phyloP scores from a whole-genome alignment of 139 green algal genomes.

The Volvox africanus region DNA sequence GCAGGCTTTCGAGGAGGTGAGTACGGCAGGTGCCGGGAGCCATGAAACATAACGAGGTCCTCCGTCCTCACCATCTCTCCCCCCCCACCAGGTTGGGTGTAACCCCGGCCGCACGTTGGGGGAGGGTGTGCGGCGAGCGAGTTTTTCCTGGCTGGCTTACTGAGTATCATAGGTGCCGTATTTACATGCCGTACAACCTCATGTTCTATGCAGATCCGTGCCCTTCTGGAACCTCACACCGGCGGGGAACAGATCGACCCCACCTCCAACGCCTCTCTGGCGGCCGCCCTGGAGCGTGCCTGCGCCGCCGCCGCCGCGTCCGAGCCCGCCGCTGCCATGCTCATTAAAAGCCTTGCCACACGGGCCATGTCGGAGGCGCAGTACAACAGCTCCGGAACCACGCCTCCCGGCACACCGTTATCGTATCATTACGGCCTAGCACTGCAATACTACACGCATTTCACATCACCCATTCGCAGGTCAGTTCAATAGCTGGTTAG shows the following conservation, averaged over 20 bases:
- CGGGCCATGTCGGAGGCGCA: constrained; percentile 82
- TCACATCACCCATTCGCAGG: constrained; percentile 84
- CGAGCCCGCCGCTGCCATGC: constrained; percentile 30
- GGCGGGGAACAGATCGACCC: constrained; percentile 27
- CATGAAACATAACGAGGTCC: too few species aligned
- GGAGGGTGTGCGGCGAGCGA: neutral
- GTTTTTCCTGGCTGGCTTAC: neutral
- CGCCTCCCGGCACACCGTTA: constrained; percentile 37
- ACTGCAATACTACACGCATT: constrained; percentile 85
- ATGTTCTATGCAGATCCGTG: neutral
- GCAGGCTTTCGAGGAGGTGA: constrained; percentile 68
- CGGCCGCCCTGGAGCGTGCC: constrained; percentile 33
- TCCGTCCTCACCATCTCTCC: too few species aligned
- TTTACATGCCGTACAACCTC: neutral
- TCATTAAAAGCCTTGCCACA: constrained; percentile 66
- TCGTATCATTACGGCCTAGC: constrained; percentile 81
- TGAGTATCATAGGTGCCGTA: neutral
- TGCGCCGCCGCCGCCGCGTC: constrained; percentile 13
- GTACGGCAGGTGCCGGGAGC: neutral
- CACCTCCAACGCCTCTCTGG: constrained; percentile 48
- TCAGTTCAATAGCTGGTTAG: neutral
- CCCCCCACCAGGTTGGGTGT: too few species aligned
- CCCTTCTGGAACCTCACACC: constrained; percentile 5
- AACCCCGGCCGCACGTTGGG: too few species aligned
- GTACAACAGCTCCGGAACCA: constrained; percentile 72